Evolutionary conservation across 305 asterid genomes (phyloP).

Genomic region (Solanum chacoense): DNA sequence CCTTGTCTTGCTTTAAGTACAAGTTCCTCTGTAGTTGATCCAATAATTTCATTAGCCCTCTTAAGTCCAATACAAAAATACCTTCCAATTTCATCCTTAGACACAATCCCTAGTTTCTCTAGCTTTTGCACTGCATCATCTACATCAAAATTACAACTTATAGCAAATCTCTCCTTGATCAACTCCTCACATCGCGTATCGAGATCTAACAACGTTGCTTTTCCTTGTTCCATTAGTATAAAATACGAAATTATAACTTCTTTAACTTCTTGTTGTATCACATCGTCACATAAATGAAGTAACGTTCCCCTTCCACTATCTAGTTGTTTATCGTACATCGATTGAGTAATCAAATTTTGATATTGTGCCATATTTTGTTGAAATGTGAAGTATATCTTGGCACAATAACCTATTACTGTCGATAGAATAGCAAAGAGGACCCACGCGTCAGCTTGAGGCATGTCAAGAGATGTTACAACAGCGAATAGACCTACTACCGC

Average conservation of each 20-base stretch:
- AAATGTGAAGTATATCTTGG: constrained; percentile 89
- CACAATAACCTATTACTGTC: constrained; percentile 86
- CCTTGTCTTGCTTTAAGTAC: constrained; percentile 71
- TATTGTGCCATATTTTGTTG: constrained; percentile 84
- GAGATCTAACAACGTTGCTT: constrained; percentile 84
- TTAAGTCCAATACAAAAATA: constrained; percentile 73
- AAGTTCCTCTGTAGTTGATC: constrained; percentile 81
- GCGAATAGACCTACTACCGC: constrained; percentile 97
- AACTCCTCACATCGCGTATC: constrained; percentile 78
- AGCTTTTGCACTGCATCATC: constrained; percentile 84
- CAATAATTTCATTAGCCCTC: constrained; percentile 93
- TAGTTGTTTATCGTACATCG: constrained; percentile 94
- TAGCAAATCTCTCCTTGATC: constrained; percentile 76
- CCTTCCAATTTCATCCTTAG: constrained; percentile 83
- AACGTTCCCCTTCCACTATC: constrained; percentile 95
- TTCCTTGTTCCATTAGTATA: constrained; percentile 92
- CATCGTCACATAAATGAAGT: constrained; percentile 92
- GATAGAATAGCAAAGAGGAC: constrained; percentile 82
- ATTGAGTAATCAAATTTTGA: constrained; percentile 82
- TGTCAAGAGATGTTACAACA: constrained; percentile 77
- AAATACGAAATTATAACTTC: constrained; percentile 88
- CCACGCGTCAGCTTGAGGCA: constrained; percentile 93
- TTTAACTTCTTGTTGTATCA: constrained; percentile 94
- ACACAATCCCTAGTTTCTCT: constrained; percentile 80
- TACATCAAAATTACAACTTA: constrained; percentile 77